Evolutionary conservation across 2,329 filamentous ascomycete genomes (phyloP).

Genomic region (Coleophoma cylindrospora): DNA sequence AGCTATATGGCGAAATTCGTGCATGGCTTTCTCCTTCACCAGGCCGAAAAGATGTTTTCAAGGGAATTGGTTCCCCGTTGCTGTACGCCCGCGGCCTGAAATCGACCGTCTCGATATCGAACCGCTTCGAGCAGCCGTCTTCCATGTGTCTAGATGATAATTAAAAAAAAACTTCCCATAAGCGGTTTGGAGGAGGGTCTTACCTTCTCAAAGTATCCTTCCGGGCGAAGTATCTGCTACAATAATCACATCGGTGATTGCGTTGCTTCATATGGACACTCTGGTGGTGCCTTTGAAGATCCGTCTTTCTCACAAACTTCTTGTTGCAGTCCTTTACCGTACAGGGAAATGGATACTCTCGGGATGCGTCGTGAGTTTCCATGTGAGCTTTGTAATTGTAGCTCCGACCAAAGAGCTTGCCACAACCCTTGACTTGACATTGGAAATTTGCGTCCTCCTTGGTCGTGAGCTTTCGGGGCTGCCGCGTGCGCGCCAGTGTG

Average conservation of each 20-base stretch:
- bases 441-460: slow-evolving; percentile 66
- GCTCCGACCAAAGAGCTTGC: slow-evolving; percentile 73
- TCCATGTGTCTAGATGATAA: slow-evolving; percentile 59
- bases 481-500: slow-evolving; percentile 21
- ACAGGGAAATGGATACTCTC: slow-evolving; percentile 69
- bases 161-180: slow-evolving; percentile 2
- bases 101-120: slow-evolving; percentile 31
- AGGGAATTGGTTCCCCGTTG: not conserved
- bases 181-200: slow-evolving; percentile 3
- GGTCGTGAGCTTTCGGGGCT: slow-evolving; percentile 50
- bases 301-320: slow-evolving; percentile 78
- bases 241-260: slow-evolving; percentile 66
- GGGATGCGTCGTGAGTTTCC: slow-evolving; percentile 73
- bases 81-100: slow-evolving; percentile 17
- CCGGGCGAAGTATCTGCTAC: slow-evolving; percentile 66
- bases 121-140: slow-evolving; percentile 68
- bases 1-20: not conserved
- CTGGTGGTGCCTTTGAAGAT: slow-evolving; percentile 59
- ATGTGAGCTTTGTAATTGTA: slow-evolving; percentile 87
- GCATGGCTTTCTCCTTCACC: not conserved
- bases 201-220: slow-evolving; percentile 81
- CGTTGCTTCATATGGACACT: slow-evolving; percentile 71
- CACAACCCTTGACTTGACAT: slow-evolving; percentile 66
- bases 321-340: slow-evolving; percentile 60
- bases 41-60: not conserved